Evolutionary conservation across 148 eudicot species (phyloP), one percentile per base, ranked within the genome.

Genomic region (Gaultheria prostrata): DNA sequence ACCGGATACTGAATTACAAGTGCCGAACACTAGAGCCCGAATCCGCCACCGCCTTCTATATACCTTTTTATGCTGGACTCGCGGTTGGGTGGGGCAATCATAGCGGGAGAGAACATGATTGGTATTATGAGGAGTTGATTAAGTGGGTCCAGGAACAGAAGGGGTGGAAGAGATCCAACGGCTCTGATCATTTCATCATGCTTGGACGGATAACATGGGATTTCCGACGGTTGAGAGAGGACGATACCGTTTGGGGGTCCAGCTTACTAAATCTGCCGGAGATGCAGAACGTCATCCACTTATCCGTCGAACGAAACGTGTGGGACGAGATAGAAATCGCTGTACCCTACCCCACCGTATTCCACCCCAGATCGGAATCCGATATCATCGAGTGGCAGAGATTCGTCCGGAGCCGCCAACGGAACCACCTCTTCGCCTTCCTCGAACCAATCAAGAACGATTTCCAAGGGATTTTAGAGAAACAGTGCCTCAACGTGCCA

Each of bases 331-430:
- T 87, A 48, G 97, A 92, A 26, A 81, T 95, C 61, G 88, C 88
- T 74, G 86, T 91, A 2, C 98, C 98, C 50, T 95, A 95, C 86
- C 98, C 98, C 49, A 92, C 95, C 17, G 94, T 93, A 71, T 95
- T 95, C 87, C 98, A 93, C 91, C 98, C 98, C 3, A 17, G 75
- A 8, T 70, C 89, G 1, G 71, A 46, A 39, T 9, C 82, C 32
- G 86, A 93, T 33, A 86, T 94, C 63, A 33, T 4, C 10, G 80
- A 56, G 3, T 95, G 98, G 98, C 98, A 95, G 83, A 67, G 63
- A 24, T 93, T 89, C 67, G 88, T 93, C 0, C 76, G 88, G 46
- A 51, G 74, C 74, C 90, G 83, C n/a, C 87, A 89, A 46, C 88
- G 93, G 1, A 70, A 88, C 2, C 49, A 32, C 15, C 87, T 90